Base-by-base conservation (phyloP, 177 flowering plant genomes). In the Vitis hybrid region DNA sequence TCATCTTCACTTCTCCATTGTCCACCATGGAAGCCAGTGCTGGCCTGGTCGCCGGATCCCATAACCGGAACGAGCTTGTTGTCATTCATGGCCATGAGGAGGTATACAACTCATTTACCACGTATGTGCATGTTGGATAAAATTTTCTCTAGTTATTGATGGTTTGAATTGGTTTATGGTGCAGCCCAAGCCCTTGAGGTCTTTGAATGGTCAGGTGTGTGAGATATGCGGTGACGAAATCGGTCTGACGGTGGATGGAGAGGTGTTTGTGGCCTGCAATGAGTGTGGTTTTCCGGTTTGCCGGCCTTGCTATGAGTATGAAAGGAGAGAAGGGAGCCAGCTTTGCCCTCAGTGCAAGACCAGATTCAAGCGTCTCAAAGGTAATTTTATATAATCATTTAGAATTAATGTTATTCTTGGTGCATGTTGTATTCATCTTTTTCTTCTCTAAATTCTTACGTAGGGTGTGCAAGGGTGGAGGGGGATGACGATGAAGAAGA, bases 401-500 rank as follows among this genome's bases (percentile, higher is more conserved):
- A 28, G 31, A 28, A 28, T 28, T 28, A 28, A 3, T 28, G 31
- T 28, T 28, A 28, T 28, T 28, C 4, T 38, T 38, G 9, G 47
- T 38, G 47, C 47, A 38, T 38, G 47, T 0, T 8, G 47, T 38
- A 5, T 38, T 38, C 31, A 38, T 38, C 47, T 1, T 38, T 13
- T 55, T 55, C 31, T 47, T 17, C 13, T 54, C 56, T 53, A 1
- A 54, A 58, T 51, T 17, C 11, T 18, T n/a, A 56, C 62, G 63
- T 57, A 95, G 99, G 99, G 83, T 88, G 99, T 62, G 90, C 97
- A 13, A 84, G 99, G 72, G 99, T 95, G 69, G 94, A 87, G 61
- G 98, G 99, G 76, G 99, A 95, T 61, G 99, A 92, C 1, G 99
- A 95, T 51, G 99, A 93, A 78, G 99, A 95, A 76, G 98, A 95